A percentile compares a stretch with the other conserved stretches of the same genome.
These are phyloP conservation scores for Speleostelium caveatum DNA, from an alignment of 78 protist species.

Conservation along the genomic window DNA sequence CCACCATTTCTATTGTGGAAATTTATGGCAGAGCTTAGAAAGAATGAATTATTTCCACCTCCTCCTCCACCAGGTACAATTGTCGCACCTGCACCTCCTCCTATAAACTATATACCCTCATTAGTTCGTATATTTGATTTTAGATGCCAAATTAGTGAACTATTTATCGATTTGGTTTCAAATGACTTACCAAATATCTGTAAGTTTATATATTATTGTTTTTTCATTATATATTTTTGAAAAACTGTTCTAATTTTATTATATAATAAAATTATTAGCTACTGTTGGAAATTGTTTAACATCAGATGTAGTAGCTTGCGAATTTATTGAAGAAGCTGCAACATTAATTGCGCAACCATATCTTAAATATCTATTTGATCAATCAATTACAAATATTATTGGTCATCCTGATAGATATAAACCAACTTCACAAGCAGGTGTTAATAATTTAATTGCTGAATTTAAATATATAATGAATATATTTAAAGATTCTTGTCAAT, in stretches of 20 bases:
- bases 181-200: conserved; percentile 48
- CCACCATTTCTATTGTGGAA: conserved; percentile 47
- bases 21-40: conserved; percentile 30
- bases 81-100: conserved; percentile 24
- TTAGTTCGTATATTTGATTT: conserved; percentile 42
- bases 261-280: not conserved
- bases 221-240: not conserved
- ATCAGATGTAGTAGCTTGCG: conserved; percentile 16
- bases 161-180: conserved; percentile 16
- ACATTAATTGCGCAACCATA: conserved; percentile 29
- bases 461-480: conserved; percentile 44
- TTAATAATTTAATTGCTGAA: conserved; percentile 27
- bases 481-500: conserved; percentile 30
- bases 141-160: conserved; percentile 11
- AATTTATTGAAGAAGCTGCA: conserved; percentile 47
- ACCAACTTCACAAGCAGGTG: conserved; percentile 29
- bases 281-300: not conserved
- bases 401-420: conserved; percentile 31
- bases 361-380: conserved; percentile 50
- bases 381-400: conserved; percentile 49
- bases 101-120: conserved; percentile 51
- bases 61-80: conserved; percentile 33
- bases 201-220: no score
- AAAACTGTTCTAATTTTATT: no score
- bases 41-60: conserved; percentile 66